Evolutionary conservation across 495 filamentous ascomycete genomes (phyloP), one percentile per base, ranked within the genome.

Genomic region (Astrothelium macrocarpum): DNA sequence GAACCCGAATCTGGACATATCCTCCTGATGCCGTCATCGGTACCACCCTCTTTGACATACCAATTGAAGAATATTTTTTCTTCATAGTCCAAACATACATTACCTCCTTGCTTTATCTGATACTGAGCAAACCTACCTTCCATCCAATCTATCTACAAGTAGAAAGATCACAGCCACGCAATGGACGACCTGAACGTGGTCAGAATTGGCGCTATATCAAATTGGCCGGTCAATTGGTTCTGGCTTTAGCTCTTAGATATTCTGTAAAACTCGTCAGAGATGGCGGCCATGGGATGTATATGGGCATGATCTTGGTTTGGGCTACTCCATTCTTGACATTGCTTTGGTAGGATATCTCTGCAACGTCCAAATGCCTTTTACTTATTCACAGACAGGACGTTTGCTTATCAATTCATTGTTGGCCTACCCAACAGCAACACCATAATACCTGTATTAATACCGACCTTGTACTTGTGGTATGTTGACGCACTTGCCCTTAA

Each of bases 21-120:
- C 86, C 86, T 10, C 69, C 77, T 11, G 72, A 79, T 49, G 85
- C 78, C 7, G 77, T 88, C 23, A 56, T 84, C 42, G 87, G 86
- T 1, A 78, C 74, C 18, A 82, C 74, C 1, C 70, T 88, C 23
- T 82, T 82, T 67, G 70, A 70, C 5, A 84, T 90, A 59, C 87
- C 87, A 0, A 65, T 79, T 2, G 87, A 90, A 69, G 87, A 89
- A 67, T 65, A 88, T 26, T 88, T 88, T 73, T 90, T 89, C 78
- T 89, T 89, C 72, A 71, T 87, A n/a, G 81, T 90, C 34, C 87
- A 90, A 71, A 89, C 86, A 7, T 90, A 87, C 70, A 85, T 79
- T 69, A 88, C 86, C 4, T 80, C 81, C 2, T 70, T 88, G 32
- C 68, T 88, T 26, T 90, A 90, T 70, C 74, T 84, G 10, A 72